Percentiles rank a stretch among this genome's conserved stretches.
These are phyloP conservation scores for Chytridiales sp. DNA, from an alignment of 371 early-diverging fungal genomes.

Conservation along the genomic window DNA sequence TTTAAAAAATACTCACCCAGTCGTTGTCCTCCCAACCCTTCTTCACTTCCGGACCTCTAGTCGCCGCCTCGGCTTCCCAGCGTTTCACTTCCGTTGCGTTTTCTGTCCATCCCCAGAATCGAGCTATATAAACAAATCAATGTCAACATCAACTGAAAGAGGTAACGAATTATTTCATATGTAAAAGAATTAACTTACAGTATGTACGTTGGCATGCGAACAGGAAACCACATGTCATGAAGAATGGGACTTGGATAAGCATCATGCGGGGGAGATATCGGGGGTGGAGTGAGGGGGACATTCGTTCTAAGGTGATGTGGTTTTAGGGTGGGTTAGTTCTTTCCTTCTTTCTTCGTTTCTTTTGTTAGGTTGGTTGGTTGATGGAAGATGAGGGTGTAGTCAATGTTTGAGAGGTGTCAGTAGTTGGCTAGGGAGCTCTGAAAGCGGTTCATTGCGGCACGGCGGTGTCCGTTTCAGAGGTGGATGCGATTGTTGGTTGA, in stretches of 20 bases:
- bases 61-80: constrained; percentile 37
- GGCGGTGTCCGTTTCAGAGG: too few species aligned
- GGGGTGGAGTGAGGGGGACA: constrained; percentile 45
- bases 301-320: constrained; percentile 32
- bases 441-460: too few species aligned
- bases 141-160: neutral
- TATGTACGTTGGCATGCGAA: constrained; percentile 37
- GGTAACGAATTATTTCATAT: neutral
- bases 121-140: constrained; percentile 45
- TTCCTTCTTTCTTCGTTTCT: neutral
- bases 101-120: constrained; percentile 94
- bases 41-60: constrained; percentile 15
- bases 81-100: constrained; percentile 71
- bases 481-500: too few species aligned
- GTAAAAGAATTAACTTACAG: constrained; percentile 24
- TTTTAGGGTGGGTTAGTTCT: neutral
- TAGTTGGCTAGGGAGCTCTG: neutral
- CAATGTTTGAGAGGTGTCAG: neutral
- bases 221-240: constrained; percentile 38
- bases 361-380: neutral
- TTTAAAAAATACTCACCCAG: too few species aligned
- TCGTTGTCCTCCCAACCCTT: too few species aligned
- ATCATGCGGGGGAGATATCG: constrained; percentile 37
- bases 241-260: constrained; percentile 51
- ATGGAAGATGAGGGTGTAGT: neutral